Conservation (phyloP, 345 rosid genomes). For the Hibiscus syriacus region DNA sequence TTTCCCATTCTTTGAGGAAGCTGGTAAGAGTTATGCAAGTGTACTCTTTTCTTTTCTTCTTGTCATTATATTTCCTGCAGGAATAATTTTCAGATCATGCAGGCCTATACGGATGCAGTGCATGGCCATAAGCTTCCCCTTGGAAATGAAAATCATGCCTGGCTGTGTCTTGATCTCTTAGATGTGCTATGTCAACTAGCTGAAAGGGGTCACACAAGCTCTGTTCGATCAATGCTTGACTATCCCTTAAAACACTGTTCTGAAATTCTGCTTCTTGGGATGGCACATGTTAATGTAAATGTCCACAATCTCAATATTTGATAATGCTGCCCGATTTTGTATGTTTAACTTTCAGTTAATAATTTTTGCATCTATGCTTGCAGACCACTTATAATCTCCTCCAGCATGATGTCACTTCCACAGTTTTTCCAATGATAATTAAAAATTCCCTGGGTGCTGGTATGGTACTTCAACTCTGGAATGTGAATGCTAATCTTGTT, state of each 20-base stretch:
- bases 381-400: constrained; percentile 87
- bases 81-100: constrained; percentile 19
- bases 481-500: constrained; percentile 58
- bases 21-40: constrained; percentile 50
- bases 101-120: constrained; percentile 64
- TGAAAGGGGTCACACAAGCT: constrained; percentile 71
- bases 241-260: constrained; percentile 84
- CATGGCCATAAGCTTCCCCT: constrained; percentile 59
- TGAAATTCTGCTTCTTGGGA: constrained; percentile 77
- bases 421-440: constrained; percentile 59
- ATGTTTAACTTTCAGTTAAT: constrained; percentile 1
- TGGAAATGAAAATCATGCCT: constrained; percentile 76
- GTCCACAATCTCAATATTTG: not conserved
- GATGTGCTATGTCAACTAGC: constrained; percentile 83
- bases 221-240: constrained; percentile 60
- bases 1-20: constrained; percentile 70
- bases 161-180: constrained; percentile 85
- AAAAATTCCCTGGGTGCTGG: constrained; percentile 40
- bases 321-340: not conserved
- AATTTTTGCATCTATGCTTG: constrained; percentile 13
- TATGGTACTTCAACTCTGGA: constrained; percentile 68
- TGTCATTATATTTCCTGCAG: constrained; percentile 6
- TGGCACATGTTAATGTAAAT: constrained; percentile 71
- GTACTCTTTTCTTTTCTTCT: constrained; percentile 7
- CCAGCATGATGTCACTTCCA: constrained; percentile 60